Percentiles rank a stretch among this genome's conserved stretches.
phyloP scores from a whole-genome alignment of 306 rosid species.

The Ammopiptanthus mongolicus region DNA sequence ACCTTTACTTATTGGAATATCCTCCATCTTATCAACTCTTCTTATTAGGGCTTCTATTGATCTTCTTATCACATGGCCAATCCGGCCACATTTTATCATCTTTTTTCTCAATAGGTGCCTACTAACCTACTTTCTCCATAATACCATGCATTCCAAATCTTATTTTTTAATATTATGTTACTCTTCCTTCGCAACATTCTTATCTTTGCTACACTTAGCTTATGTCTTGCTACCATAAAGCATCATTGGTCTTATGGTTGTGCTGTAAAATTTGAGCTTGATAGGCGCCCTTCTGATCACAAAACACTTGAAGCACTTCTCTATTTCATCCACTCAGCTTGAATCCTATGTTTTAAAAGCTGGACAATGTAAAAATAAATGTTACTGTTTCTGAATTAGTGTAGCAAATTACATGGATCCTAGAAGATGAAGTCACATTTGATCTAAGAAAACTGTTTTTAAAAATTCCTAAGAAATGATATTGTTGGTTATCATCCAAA shows the following conservation, averaged over 20 bases:
- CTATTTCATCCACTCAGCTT: background rate
- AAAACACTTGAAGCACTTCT: background rate
- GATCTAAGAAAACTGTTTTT: background rate
- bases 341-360: background rate
- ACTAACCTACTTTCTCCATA: background rate
- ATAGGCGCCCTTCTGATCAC: no score
- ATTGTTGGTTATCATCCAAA: background rate
- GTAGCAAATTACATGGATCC: background rate
- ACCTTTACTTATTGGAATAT: background rate
- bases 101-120: background rate
- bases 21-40: background rate
- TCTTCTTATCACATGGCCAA: no score
- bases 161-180: background rate
- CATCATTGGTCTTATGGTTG: background rate
- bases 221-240: background rate
- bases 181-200: background rate
- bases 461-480: background rate
- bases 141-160: background rate
- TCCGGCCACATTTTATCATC: no score
- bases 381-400: background rate
- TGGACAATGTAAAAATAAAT: background rate
- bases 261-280: background rate
- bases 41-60: background rate
- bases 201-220: background rate
- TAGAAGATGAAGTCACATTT: background rate